Evolutionary conservation across 2,329 filamentous ascomycete genomes (phyloP).

Genomic region (Dendryphion nanum): DNA sequence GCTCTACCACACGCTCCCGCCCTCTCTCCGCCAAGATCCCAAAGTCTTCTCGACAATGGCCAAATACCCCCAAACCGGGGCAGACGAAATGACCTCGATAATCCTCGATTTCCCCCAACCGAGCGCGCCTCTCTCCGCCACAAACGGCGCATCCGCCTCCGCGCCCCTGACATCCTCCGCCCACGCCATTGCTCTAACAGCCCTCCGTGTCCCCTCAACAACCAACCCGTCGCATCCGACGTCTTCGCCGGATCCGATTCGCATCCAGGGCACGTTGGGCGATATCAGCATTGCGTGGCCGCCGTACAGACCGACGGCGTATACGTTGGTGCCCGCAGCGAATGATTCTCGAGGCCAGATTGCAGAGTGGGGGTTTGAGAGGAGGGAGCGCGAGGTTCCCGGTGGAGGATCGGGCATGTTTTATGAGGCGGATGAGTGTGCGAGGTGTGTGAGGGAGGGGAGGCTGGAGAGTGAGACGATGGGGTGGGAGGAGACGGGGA

Average conservation of each 20-base stretch:
- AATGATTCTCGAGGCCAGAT: conserved; percentile 41
- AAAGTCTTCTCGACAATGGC: conserved; percentile 59
- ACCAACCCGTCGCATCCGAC: conserved; percentile 53
- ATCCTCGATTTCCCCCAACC: conserved; percentile 67
- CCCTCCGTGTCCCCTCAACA: conserved; percentile 43
- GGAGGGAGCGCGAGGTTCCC: conserved; percentile 44
- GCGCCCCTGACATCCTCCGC: conserved; percentile 73
- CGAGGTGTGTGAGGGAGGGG: conserved; percentile 69
- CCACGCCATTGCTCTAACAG: conserved; percentile 63
- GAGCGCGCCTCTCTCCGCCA: conserved; percentile 66
- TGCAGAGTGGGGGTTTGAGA: conserved; percentile 38
- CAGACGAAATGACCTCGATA: conserved; percentile 71
- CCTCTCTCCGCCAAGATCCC: conserved; percentile 60
- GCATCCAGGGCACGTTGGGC: conserved; percentile 73
- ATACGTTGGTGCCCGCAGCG: conserved; percentile 59
- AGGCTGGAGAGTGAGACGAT: conserved; percentile 62
- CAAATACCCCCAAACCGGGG: conserved; percentile 64
- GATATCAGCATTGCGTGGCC: conserved; percentile 74
- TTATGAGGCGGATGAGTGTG: conserved; percentile 77
- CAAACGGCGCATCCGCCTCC: conserved; percentile 69
- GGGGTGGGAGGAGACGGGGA: conserved; percentile 70
- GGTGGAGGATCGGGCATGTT: conserved; percentile 74
- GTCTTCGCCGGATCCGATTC: conserved; percentile 57
- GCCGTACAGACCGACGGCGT: conserved; percentile 60
- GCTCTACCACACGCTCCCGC: conserved; percentile 71